These are phyloP conservation scores for Wolfiporia cocos DNA, from an alignment of 1,284 basidiomycete genomes.

Conservation along the genomic window DNA sequence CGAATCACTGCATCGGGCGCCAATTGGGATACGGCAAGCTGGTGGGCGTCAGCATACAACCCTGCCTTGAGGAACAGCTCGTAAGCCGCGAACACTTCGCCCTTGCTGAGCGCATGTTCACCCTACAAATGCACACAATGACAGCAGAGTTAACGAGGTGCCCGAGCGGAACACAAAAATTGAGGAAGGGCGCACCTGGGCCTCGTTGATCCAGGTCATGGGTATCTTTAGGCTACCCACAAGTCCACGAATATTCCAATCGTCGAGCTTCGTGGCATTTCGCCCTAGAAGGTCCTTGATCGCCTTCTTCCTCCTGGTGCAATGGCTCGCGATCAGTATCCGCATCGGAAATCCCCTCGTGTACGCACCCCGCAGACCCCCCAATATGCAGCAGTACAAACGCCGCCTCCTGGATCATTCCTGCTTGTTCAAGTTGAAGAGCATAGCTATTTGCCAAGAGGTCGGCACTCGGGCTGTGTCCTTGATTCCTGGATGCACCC, in stretches of 20 bases:
- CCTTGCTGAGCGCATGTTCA: conserved; percentile 52
- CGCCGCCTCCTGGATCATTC: conserved; percentile 79
- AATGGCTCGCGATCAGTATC: not conserved
- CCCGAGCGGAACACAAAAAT: conserved; percentile 2
- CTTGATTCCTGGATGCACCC: no score
- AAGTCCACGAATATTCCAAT: conserved; percentile 70
- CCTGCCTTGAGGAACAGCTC: conserved; percentile 71
- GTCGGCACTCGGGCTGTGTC: conserved; percentile 82
- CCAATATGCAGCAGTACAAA: conserved; percentile 92
- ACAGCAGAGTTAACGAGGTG: conserved; percentile 9
- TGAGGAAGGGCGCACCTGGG: conserved; percentile 52
- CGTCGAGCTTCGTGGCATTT: conserved; percentile 62
- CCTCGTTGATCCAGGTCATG: conserved; percentile 81
- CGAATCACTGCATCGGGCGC: conserved; percentile 87
- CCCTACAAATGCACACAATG: no score
- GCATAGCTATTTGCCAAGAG: conserved; percentile 82
- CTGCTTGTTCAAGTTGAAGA: conserved; percentile 77
- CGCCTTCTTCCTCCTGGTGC: conserved; percentile 66
- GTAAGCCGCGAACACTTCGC: conserved; percentile 74
- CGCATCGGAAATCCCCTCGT: conserved; percentile 2
- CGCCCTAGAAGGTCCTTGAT: conserved; percentile 80
- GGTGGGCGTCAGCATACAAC: conserved; percentile 72
- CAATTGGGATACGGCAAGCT: conserved; percentile 76
- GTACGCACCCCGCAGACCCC: conserved; percentile 61
- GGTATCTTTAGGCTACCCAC: conserved; percentile 79